phyloP scores from a whole-genome alignment of 495 filamentous ascomycete species.

The Chaetomium fimeti region DNA sequence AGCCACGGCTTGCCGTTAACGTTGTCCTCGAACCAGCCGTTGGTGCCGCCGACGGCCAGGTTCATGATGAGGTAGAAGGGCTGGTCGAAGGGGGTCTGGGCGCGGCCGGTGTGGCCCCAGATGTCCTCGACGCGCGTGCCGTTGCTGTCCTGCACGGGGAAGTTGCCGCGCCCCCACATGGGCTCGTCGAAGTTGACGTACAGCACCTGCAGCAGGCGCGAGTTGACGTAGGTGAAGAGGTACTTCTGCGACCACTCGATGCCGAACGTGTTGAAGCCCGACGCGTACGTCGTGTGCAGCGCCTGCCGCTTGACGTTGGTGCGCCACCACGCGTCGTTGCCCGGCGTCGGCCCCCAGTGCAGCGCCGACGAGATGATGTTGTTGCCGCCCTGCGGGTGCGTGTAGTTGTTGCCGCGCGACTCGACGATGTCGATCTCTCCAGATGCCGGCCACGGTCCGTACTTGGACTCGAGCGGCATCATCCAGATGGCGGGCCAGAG shows the following conservation, averaged over 20 bases:
- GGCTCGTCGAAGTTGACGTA: slow-evolving; percentile 72
- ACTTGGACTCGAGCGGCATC: slow-evolving; percentile 70
- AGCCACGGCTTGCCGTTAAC: slow-evolving; percentile 75
- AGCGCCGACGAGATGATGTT: slow-evolving; percentile 77
- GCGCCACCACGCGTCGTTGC: slow-evolving; percentile 68
- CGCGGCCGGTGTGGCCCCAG: slow-evolving; percentile 63
- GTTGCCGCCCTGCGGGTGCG: slow-evolving; percentile 72
- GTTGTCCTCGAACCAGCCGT: slow-evolving; percentile 80
- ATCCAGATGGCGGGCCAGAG: slow-evolving; percentile 93
- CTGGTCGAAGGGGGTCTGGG: slow-evolving; percentile 75
- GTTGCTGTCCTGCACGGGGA: slow-evolving; percentile 65
- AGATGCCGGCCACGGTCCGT: slow-evolving; percentile 74
- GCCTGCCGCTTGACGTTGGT: slow-evolving; percentile 72
- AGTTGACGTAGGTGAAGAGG: slow-evolving; percentile 82
- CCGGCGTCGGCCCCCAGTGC: slow-evolving; percentile 71
- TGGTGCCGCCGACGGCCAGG: slow-evolving; percentile 77
- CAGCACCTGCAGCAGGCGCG: slow-evolving; percentile 71
- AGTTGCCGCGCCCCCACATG: slow-evolving; percentile 72
- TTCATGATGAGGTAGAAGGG: slow-evolving; percentile 80
- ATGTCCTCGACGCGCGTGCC: slow-evolving; percentile 65
- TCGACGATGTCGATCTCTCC: slow-evolving; percentile 88
- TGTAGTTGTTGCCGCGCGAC: slow-evolving; percentile 74
- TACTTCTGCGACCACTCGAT: slow-evolving; percentile 88
- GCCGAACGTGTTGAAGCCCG: slow-evolving; percentile 68
- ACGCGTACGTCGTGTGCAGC: slow-evolving; percentile 73